A percentile compares a stretch with the other conserved stretches of the same genome.
Conservation (phyloP, 768 basidiomycete species). For the Mycena crocata region DNA sequence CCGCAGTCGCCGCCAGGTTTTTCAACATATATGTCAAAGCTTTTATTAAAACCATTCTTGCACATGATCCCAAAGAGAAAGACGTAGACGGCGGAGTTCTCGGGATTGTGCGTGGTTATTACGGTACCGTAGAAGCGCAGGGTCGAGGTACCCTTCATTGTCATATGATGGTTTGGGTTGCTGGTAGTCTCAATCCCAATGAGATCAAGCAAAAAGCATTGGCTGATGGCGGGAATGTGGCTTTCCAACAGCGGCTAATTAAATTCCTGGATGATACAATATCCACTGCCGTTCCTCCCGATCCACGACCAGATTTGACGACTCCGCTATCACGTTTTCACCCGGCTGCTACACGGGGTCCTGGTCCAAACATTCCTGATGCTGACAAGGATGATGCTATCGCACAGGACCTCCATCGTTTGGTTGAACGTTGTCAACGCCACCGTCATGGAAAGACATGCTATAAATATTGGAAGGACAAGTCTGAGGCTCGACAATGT, state of each 20-base stretch:
- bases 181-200: conserved; percentile 17
- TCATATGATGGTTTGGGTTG: conserved; percentile 9
- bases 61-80: conserved; percentile 2
- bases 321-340: not conserved
- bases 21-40: conserved; percentile 34
- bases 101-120: not conserved
- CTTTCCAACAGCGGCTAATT: conserved; percentile 18
- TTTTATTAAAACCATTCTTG: conserved; percentile 27
- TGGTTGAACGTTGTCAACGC: conserved; percentile 33
- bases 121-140: conserved; percentile 7
- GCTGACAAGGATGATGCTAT: not conserved
- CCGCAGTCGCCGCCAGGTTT: conserved; percentile 33
- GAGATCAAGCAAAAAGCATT: conserved; percentile 20
- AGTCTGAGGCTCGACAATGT: conserved; percentile 31
- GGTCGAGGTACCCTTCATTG: conserved; percentile 5
- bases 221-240: not conserved
- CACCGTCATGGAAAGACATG: conserved; percentile 43
- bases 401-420: not conserved
- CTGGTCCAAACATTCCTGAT: not conserved
- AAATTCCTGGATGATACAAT: conserved; percentile 23
- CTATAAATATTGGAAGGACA: conserved; percentile 39
- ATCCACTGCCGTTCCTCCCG: conserved; percentile 6
- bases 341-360: not conserved
- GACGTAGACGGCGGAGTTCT: conserved; percentile 4
- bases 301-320: not conserved